phyloP scores from a whole-genome alignment of 768 basidiomycete species.

The Vishniacozyma victoriae region DNA sequence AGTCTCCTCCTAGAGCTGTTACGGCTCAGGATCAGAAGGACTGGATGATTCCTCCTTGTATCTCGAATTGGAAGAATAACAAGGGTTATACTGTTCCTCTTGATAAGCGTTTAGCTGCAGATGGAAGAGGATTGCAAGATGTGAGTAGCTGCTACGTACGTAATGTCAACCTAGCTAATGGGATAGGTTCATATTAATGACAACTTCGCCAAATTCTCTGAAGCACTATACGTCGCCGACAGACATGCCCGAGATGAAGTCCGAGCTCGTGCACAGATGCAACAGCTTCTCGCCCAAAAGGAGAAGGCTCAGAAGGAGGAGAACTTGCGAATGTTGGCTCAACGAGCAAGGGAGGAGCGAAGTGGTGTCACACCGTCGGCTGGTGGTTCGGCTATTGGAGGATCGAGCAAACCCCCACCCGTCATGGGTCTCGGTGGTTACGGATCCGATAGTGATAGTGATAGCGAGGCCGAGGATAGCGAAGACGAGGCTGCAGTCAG shows the following conservation, averaged over 20 bases:
- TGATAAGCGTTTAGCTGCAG: constrained; percentile 94
- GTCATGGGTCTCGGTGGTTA: constrained; percentile 73
- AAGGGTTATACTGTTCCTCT: constrained; percentile 99
- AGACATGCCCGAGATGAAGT: constrained; percentile 98
- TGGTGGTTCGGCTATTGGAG: constrained; percentile 28
- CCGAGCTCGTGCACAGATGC: constrained; percentile 91
- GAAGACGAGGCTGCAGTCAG: constrained; percentile 79
- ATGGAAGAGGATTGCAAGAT: constrained; percentile 96
- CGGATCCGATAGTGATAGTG: constrained; percentile 71
- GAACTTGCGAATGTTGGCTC: constrained; percentile 84
- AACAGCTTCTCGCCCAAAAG: constrained; percentile 97
- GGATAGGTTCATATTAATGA: constrained; percentile 92
- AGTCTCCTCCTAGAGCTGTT: constrained; percentile 91
- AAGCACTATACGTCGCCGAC: constrained; percentile 90
- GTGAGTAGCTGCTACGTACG: constrained; percentile 57
- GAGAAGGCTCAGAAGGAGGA: constrained; percentile 97
- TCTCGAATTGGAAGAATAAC: constrained; percentile 99
- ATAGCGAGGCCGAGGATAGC: constrained; percentile 52
- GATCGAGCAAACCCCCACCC: constrained; percentile 46
- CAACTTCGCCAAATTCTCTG: constrained; percentile 97
- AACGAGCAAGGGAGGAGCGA: constrained; percentile 91
- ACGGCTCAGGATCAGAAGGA: constrained; percentile 98
- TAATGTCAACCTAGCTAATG: not conserved
- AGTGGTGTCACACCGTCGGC: constrained; percentile 58
- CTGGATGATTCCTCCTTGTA: constrained; percentile 99